Percentiles rank a stretch among this genome's conserved stretches.
Conservation (phyloP, 192 early-diverging fungal genomes). For the Coemansia sp. region DNA sequence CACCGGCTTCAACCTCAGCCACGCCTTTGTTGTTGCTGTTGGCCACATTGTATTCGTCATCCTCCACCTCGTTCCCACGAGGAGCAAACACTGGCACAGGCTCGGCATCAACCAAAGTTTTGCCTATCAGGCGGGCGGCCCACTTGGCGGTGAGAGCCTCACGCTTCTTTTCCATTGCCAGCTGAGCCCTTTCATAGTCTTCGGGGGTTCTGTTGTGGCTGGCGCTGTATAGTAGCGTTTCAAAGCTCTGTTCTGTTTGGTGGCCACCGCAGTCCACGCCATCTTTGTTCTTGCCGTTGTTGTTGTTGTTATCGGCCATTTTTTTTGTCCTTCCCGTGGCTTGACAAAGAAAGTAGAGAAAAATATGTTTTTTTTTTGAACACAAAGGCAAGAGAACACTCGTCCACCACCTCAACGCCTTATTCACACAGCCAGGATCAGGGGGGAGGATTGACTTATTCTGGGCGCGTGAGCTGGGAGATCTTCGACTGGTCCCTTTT, state of each 20-base stretch:
- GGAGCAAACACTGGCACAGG: neutral
- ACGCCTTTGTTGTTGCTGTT: neutral
- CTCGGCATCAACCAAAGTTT: conserved; percentile 11
- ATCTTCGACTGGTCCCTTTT: neutral
- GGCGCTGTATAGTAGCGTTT: conserved; percentile 8
- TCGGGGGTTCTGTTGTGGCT: conserved; percentile 3
- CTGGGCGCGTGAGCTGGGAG: neutral
- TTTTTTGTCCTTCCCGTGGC: neutral
- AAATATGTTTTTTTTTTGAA: neutral
- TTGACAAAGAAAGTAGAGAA: neutral
- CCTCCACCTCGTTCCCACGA: neutral
- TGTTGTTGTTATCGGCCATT: conserved; percentile 10
- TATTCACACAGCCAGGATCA: neutral
- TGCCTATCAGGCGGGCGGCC: conserved; percentile 20
- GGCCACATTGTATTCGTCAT: neutral
- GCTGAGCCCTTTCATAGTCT: neutral
- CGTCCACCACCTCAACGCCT: neutral
- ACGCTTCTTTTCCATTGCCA: conserved; percentile 13
- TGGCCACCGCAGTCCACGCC: neutral
- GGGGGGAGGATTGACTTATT: neutral
- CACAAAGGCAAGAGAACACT: neutral
- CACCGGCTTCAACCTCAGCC: neutral
- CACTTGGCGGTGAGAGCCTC: conserved; percentile 18
- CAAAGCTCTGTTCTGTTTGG: conserved; percentile 15
- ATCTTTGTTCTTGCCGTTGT: conserved; percentile 1